phyloP scores from a whole-genome alignment of 257 asterid genomes.

The Solanum peruvianum region DNA sequence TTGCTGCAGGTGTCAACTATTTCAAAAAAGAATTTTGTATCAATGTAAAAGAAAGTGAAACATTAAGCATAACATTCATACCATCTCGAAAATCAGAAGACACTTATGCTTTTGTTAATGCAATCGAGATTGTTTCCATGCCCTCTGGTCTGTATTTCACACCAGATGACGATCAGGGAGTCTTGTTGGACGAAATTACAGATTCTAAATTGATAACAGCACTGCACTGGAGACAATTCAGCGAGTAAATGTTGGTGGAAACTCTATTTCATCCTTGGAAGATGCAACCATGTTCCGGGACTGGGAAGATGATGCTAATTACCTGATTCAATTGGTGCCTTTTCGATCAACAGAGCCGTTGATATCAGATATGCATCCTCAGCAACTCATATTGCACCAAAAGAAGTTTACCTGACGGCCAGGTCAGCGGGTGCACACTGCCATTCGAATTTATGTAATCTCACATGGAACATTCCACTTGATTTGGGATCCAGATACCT shows the following conservation, averaged over 20 bases:
- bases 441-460: no score
- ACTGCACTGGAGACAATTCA: constrained; percentile 60
- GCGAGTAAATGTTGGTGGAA: constrained; percentile 47
- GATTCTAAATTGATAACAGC: constrained; percentile 47
- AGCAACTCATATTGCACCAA: constrained; percentile 11
- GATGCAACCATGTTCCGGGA: constrained; percentile 42
- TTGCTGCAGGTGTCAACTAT: constrained; percentile 7
- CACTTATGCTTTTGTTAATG: constrained; percentile 40
- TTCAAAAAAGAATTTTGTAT: constrained; percentile 48
- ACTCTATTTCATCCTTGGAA: constrained; percentile 36
- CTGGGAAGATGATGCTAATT: constrained; percentile 41
- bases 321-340: constrained; percentile 25
- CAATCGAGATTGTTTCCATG: constrained; percentile 36
- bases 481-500: no score
- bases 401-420: neutral
- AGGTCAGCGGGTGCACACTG: neutral
- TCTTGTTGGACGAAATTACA: constrained; percentile 36
- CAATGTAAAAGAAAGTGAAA: constrained; percentile 12
- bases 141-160: constrained; percentile 30
- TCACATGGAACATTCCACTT: no score
- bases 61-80: constrained; percentile 27
- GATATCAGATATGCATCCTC: constrained; percentile 5
- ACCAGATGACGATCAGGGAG: constrained; percentile 25
- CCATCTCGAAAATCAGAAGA: constrained; percentile 8
- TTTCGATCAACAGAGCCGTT: constrained; percentile 11